Evolutionary conservation across 495 filamentous ascomycete genomes (phyloP).

Genomic region (Penicillium cinerascens): DNA sequence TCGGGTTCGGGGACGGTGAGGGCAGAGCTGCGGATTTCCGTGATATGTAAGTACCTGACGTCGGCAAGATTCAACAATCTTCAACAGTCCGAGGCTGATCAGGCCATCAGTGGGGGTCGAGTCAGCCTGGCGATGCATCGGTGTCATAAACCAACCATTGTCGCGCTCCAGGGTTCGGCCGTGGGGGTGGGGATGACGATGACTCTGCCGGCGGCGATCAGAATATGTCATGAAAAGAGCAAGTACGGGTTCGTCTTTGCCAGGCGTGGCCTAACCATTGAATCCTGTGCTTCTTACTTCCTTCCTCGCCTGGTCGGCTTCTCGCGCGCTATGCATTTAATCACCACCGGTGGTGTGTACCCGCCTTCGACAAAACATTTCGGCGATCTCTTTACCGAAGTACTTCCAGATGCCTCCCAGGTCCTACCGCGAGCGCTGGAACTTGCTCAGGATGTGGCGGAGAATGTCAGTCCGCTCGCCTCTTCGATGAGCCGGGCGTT

Average conservation of each 20-base stretch:
- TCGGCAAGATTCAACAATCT: background rate
- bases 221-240: conserved; percentile 44
- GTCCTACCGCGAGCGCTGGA: conserved; percentile 50
- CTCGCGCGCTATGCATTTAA: conserved; percentile 49
- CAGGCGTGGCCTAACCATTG: conserved; percentile 54
- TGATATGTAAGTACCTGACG: conserved; percentile 14
- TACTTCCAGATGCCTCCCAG: conserved; percentile 41
- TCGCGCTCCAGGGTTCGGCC: conserved; percentile 57
- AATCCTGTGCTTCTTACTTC: conserved; percentile 58
- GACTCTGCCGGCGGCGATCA: conserved; percentile 55
- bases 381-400: conserved; percentile 51
- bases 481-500: conserved; percentile 52
- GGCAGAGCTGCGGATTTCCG: conserved; percentile 23
- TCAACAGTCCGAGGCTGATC: background rate
- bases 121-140: conserved; percentile 55
- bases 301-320: conserved; percentile 56
- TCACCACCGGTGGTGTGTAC: conserved; percentile 31
- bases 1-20: conserved; percentile 36
- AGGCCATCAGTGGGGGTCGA: conserved; percentile 40
- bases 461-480: conserved; percentile 49
- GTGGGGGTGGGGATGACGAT: conserved; percentile 63
- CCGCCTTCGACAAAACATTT: conserved; percentile 41
- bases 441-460: conserved; percentile 50
- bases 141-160: conserved; percentile 60
- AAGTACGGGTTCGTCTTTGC: conserved; percentile 60